These are phyloP conservation scores for Phaeosphaeria sp. DNA, from an alignment of 2,329 filamentous ascomycete genomes.

Conservation along the genomic window DNA sequence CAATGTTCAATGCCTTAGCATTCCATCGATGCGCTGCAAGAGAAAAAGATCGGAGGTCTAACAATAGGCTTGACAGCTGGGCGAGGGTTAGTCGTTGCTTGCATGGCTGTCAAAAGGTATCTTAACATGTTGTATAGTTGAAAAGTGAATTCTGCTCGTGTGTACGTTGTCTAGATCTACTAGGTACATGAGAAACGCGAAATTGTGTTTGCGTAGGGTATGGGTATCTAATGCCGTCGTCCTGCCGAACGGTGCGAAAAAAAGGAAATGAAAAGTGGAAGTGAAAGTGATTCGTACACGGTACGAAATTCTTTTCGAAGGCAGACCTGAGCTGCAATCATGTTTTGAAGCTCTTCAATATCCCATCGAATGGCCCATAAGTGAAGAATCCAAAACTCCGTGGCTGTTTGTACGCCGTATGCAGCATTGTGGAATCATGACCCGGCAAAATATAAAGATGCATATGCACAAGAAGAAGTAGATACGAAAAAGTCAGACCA, in stretches of 20 bases:
- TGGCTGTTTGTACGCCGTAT: neutral
- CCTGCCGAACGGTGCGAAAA: neutral
- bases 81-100: too few relatives aligned
- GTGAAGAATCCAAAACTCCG: neutral
- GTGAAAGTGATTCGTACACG: neutral
- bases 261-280: neutral
- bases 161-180: neutral
- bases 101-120: too few relatives aligned
- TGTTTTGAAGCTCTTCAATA: neutral
- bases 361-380: neutral
- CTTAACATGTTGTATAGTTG: too few relatives aligned
- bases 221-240: neutral
- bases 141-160: neutral
- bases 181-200: neutral
- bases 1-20: neutral
- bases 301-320: neutral
- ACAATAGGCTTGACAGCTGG: neutral
- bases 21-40: too few relatives aligned
- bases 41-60: neutral
- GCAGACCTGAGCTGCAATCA: neutral
- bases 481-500: neutral
- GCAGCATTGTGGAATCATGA: neutral
- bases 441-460: neutral
- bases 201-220: neutral
- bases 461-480: neutral